phyloP scores from a whole-genome alignment of 2,329 filamentous ascomycete species.

The Cladobotryum protrusum region DNA sequence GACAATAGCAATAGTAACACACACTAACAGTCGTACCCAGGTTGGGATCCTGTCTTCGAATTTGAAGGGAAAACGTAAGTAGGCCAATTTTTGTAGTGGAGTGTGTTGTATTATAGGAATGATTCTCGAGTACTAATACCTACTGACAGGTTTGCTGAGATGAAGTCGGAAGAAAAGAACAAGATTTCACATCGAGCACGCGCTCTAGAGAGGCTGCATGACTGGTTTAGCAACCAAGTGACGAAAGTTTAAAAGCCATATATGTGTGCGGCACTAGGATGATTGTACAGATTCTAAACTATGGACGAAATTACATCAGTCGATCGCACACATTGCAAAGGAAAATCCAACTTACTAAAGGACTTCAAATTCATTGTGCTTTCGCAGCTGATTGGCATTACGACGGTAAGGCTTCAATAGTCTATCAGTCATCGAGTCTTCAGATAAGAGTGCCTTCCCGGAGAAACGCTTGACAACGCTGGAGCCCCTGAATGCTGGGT shows the following conservation, averaged over 20 bases:
- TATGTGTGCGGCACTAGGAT: not conserved
- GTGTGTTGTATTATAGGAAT: no score
- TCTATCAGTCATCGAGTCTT: constrained; percentile 30
- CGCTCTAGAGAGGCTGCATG: constrained; percentile 79
- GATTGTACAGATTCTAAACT: no score
- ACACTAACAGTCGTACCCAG: constrained; percentile 37
- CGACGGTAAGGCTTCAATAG: constrained; percentile 70
- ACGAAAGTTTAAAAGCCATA: not conserved
- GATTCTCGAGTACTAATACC: no score
- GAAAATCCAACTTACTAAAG: constrained; percentile 50
- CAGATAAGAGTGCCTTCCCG: constrained; percentile 39
- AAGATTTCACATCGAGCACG: constrained; percentile 84
- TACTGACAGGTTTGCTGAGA: constrained; percentile 69
- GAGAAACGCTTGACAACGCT: constrained; percentile 55
- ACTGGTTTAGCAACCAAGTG: constrained; percentile 52
- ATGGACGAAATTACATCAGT: no score
- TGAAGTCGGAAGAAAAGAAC: constrained; percentile 85
- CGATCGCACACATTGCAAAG: not conserved
- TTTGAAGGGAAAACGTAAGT: constrained; percentile 76
- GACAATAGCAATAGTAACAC: not conserved
- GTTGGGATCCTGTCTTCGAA: constrained; percentile 96
- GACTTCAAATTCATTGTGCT: constrained; percentile 72
- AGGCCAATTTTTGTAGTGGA: not conserved
- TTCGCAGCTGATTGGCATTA: constrained; percentile 59
- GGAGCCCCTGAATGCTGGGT: constrained; percentile 73